Evolutionary conservation across 345 rosid genomes (phyloP).

Genomic region (Melaleuca alternifolia): DNA sequence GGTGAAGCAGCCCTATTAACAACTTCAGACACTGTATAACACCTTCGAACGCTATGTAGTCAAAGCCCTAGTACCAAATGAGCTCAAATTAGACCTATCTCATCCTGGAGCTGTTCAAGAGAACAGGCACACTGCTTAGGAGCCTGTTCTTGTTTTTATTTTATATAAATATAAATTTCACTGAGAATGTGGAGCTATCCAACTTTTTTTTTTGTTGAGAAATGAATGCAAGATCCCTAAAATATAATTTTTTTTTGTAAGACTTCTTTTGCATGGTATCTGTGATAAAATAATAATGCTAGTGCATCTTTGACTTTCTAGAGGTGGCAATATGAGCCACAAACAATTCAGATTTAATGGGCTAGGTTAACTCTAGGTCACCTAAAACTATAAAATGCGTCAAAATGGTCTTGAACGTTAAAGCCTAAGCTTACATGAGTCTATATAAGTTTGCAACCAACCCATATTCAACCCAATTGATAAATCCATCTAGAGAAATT

Average conservation of each 20-base stretch:
- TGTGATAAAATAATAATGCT: not conserved
- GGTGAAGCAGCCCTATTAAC: not conserved
- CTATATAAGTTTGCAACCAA: too few species aligned
- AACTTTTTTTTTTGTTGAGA: not conserved
- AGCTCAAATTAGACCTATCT: not conserved
- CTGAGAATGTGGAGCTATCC: not conserved
- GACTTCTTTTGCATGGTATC: not conserved
- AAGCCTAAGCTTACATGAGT: too few species aligned
- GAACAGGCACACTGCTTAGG: not conserved
- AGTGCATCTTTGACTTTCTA: not conserved
- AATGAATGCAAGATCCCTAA: not conserved
- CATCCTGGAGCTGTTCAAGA: rapidly evolving
- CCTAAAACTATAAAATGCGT: not conserved
- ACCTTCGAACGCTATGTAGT: rapidly evolving
- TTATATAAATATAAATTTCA: not conserved
- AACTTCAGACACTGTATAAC: not conserved
- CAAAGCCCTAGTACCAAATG: not conserved
- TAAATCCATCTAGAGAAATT: too few species aligned
- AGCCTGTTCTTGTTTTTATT: rapidly evolving
- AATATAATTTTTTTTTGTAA: not conserved
- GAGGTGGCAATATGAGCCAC: too few species aligned
- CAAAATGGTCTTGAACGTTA: too few species aligned
- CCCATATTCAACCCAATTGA: too few species aligned
- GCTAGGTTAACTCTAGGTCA: too few species aligned
- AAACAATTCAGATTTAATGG: too few species aligned